These are phyloP conservation scores for Rhytidiadelphus loreus DNA, from an alignment of 225 moss, liverwort and hornwort genomes.

Conservation along the genomic window DNA sequence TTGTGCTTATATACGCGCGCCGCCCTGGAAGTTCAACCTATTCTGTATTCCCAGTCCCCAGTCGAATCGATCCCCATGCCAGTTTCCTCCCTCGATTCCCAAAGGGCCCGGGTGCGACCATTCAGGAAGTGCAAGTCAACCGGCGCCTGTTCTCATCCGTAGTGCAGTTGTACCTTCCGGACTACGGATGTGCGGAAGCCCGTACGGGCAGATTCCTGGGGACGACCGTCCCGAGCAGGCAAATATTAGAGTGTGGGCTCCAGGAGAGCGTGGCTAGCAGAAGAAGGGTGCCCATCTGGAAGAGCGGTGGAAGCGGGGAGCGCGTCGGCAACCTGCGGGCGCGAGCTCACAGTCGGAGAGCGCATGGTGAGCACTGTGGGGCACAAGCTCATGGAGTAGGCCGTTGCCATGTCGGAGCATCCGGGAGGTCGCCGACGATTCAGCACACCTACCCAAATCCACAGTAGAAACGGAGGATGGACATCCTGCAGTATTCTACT, in stretches of 20 bases:
- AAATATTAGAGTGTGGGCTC: not conserved
- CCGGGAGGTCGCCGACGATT: not conserved
- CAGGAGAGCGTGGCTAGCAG: not conserved
- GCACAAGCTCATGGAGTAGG: not conserved
- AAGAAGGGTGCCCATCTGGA: not conserved
- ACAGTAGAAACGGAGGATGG: not conserved
- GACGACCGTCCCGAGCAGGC: not conserved
- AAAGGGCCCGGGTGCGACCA: not conserved
- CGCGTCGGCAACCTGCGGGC: not conserved
- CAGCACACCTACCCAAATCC: not conserved
- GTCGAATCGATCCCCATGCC: not conserved
- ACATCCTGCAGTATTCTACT: not conserved
- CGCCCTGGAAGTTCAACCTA: not conserved
- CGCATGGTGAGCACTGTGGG: not conserved
- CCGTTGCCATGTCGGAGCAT: not conserved
- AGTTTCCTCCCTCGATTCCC: not conserved
- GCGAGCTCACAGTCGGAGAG: not conserved
- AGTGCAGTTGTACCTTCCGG: not conserved
- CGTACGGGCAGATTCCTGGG: not conserved
- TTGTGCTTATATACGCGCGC: not conserved
- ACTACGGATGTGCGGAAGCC: not conserved
- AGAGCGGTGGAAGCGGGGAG: not conserved
- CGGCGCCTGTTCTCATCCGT: not conserved
- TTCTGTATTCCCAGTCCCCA: not conserved
- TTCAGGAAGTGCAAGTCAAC: not conserved